A percentile compares a stretch with the other conserved stretches of the same genome.
phyloP scores from a whole-genome alignment of 108 stramenopile species.

The Cyclotella kingstonii region DNA sequence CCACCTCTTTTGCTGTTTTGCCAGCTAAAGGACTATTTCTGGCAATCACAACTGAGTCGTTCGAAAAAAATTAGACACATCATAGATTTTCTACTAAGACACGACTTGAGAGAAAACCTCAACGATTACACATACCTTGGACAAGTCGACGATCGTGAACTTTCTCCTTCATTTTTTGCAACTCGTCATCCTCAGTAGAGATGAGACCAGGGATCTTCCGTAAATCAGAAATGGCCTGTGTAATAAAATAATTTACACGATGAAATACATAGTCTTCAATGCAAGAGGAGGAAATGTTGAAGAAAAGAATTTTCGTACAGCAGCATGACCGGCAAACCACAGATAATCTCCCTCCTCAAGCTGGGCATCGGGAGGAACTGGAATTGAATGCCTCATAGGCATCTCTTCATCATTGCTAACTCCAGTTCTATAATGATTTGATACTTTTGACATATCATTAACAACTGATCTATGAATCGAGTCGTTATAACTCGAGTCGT shows the following conservation, averaged over 20 bases:
- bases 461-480: too few species aligned
- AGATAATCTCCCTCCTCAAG: slow-evolving; percentile 48
- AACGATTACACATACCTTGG: slow-evolving; percentile 28
- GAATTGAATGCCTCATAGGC: slow-evolving; percentile 44
- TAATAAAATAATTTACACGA: too few species aligned
- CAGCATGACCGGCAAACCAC: slow-evolving; percentile 73
- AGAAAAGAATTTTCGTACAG: too few species aligned
- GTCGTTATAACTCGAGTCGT: too few species aligned
- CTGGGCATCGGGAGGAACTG: slow-evolving; percentile 70
- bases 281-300: too few species aligned
- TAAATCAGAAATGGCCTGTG: slow-evolving; percentile 59
- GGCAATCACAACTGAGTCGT: slow-evolving; percentile 61
- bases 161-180: slow-evolving; percentile 68
- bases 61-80: not conserved
- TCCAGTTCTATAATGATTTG: too few species aligned
- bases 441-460: too few species aligned
- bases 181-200: slow-evolving; percentile 65
- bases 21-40: slow-evolving; percentile 72
- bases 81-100: not conserved
- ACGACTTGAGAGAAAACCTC: too few species aligned
- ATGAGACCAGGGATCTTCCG: slow-evolving; percentile 74
- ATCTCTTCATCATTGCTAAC: slow-evolving; percentile 2
- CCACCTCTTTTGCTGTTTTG: slow-evolving; percentile 68
- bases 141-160: slow-evolving; percentile 76
- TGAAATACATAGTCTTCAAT: too few species aligned